Percentiles rank a stretch among this genome's conserved stretches.
Conservation (phyloP, 345 rosid genomes). For the Dovyalis caffra region DNA sequence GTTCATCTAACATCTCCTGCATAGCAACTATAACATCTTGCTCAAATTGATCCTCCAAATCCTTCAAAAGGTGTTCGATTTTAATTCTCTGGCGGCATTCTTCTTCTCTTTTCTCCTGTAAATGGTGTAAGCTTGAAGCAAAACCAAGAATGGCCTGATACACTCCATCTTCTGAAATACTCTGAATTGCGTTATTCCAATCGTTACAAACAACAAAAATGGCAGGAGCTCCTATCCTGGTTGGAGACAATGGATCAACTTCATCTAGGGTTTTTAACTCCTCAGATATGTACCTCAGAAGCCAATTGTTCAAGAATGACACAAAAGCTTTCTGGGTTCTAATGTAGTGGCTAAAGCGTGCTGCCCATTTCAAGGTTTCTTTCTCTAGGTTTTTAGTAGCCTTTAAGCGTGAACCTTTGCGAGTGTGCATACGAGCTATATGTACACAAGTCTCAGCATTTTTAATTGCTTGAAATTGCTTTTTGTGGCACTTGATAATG, state of each 20-base stretch:
- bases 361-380: slow-evolving; percentile 10
- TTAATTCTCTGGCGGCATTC: slow-evolving; percentile 28
- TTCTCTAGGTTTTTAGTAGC: not conserved
- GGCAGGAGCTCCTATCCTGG: slow-evolving; percentile 30
- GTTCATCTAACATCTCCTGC: not conserved
- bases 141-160: slow-evolving; percentile 29
- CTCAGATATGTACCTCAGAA: slow-evolving; percentile 26
- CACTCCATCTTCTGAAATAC: slow-evolving; percentile 27
- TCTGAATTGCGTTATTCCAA: slow-evolving; percentile 30
- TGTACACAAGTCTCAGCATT: no score
- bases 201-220: slow-evolving; percentile 30
- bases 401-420: not conserved
- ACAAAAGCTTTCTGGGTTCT: slow-evolving; percentile 29
- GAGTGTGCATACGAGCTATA: not conserved
- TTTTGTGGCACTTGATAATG: not conserved
- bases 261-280: slow-evolving; percentile 18
- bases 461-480: not conserved
- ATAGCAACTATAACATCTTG: not conserved
- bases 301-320: slow-evolving; percentile 38
- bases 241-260: slow-evolving; percentile 16
- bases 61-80: slow-evolving; percentile 10
- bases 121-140: slow-evolving; percentile 19
- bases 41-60: not conserved
- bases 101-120: slow-evolving; percentile 36
- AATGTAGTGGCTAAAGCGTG: slow-evolving; percentile 30